These are phyloP conservation scores for Boletales sp. DNA, from an alignment of 768 basidiomycete genomes.

Conservation along the genomic window DNA sequence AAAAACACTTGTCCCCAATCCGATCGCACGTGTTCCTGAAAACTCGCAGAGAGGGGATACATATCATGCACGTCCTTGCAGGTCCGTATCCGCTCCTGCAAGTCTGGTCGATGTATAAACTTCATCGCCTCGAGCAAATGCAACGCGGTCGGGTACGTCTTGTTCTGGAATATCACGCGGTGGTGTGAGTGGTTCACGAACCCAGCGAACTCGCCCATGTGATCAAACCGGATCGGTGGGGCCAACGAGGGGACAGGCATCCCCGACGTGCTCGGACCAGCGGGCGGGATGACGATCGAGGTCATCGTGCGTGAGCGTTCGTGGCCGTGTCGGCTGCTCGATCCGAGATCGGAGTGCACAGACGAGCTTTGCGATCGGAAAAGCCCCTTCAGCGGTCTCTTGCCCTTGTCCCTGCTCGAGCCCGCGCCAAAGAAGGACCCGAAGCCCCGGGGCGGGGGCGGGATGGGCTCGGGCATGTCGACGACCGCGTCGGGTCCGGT, in stretches of 20 bases:
- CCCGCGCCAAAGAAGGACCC: constrained; percentile 20
- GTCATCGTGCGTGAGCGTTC: constrained; percentile 20
- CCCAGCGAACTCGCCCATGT: constrained; percentile 37
- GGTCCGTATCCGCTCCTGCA: constrained; percentile 56
- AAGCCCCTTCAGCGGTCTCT: constrained; percentile 37
- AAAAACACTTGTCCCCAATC: constrained; percentile 60
- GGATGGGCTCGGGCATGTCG: constrained; percentile 11
- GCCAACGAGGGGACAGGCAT: constrained; percentile 20
- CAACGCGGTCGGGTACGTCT: constrained; percentile 62
- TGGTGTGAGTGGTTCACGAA: constrained; percentile 70
- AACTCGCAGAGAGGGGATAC: constrained; percentile 31
- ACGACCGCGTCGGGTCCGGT: neutral
- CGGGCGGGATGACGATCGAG: constrained; percentile 23
- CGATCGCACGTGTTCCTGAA: constrained; percentile 36
- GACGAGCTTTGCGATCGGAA: constrained; percentile 43
- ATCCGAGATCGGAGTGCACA: constrained; percentile 11
- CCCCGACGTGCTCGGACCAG: neutral
- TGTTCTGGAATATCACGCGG: constrained; percentile 51
- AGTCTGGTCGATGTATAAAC: constrained; percentile 49
- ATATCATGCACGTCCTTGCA: constrained; percentile 39
- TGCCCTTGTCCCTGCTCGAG: constrained; percentile 33
- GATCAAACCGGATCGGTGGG: constrained; percentile 39
- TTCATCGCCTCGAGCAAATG: constrained; percentile 79
- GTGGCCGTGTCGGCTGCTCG: constrained; percentile 16
- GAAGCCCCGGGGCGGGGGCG: constrained; percentile 16